Evolutionary conservation across 2,329 filamentous ascomycete genomes (phyloP).

Genomic region (Talaromyces sp.): DNA sequence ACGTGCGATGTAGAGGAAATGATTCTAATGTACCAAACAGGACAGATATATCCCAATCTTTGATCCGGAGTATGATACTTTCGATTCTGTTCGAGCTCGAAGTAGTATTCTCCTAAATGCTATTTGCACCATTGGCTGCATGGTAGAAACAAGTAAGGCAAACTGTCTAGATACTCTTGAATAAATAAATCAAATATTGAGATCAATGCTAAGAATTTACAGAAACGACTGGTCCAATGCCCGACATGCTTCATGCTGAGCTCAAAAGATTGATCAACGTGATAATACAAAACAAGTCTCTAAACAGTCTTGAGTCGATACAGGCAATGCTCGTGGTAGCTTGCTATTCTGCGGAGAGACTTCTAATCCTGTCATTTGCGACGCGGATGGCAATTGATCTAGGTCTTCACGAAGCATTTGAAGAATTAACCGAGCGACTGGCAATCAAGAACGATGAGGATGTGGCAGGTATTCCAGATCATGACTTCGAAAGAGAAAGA

Average conservation of each 20-base stretch:
- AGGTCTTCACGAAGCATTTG: slow-evolving; percentile 49
- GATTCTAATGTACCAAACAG: slow-evolving; percentile 21
- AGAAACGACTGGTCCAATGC: slow-evolving; percentile 35
- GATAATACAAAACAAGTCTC: slow-evolving; percentile 44
- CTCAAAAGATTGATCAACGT: slow-evolving; percentile 51
- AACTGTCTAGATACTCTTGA: not conserved
- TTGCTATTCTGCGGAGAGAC: slow-evolving; percentile 57
- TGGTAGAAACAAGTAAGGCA: slow-evolving; percentile 38
- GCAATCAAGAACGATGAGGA: slow-evolving; percentile 29
- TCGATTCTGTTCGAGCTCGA: slow-evolving; percentile 49
- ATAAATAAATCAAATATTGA: too few species aligned
- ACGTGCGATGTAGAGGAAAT: not conserved
- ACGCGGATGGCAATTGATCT: slow-evolving; percentile 56
- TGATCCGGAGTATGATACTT: slow-evolving; percentile 49
- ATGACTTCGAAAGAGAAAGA: slow-evolving; percentile 19
- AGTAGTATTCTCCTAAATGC: slow-evolving; percentile 56
- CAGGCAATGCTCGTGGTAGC: slow-evolving; percentile 57
- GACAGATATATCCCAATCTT: slow-evolving; percentile 56
- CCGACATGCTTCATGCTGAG: slow-evolving; percentile 50
- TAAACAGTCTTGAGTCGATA: slow-evolving; percentile 51
- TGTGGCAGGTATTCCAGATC: slow-evolving; percentile 12
- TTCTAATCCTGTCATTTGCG: slow-evolving; percentile 54
- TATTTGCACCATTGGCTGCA: slow-evolving; percentile 57
- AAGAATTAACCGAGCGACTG: slow-evolving; percentile 39
- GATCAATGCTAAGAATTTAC: too few species aligned